Percentiles rank a stretch among this genome's conserved stretches.
Conservation (phyloP, 2,329 filamentous ascomycete genomes). For the Epichloe scottii region DNA sequence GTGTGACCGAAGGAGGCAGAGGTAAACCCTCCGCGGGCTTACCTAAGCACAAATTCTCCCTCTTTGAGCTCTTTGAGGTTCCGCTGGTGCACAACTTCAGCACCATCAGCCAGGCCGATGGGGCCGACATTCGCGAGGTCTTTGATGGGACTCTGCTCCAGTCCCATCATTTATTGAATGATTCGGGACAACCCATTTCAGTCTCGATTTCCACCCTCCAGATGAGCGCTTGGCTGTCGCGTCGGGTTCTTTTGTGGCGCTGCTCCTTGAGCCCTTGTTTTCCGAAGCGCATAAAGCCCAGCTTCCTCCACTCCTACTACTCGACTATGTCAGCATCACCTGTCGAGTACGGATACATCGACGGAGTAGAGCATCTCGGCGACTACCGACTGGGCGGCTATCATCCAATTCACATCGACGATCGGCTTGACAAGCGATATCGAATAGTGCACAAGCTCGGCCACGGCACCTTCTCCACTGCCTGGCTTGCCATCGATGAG, state of each 20-base stretch:
- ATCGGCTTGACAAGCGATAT: conserved; percentile 26
- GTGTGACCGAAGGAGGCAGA: too few relatives aligned
- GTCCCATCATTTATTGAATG: too few relatives aligned
- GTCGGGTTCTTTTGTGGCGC: not conserved
- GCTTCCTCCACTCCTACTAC: conserved; percentile 1
- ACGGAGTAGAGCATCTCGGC: conserved; percentile 13
- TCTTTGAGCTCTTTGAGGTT: too few relatives aligned
- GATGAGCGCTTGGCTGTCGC: not conserved
- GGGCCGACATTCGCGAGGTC: too few relatives aligned
- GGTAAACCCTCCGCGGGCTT: too few relatives aligned
- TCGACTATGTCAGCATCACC: not conserved
- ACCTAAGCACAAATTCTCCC: too few relatives aligned
- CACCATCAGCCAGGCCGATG: too few relatives aligned
- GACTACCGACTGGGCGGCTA: conserved; percentile 15
- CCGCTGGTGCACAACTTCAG: too few relatives aligned
- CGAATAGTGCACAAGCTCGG: conserved; percentile 29
- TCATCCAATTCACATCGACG: conserved; percentile 28
- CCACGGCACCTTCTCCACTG: conserved; percentile 18
- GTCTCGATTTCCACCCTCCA: conserved; percentile 13
- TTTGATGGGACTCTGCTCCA: too few relatives aligned
- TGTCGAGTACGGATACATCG: conserved; percentile 10
- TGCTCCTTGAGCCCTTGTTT: not conserved
- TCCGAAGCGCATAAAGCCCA: not conserved
- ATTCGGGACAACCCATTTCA: too few relatives aligned
- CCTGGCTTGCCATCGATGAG: conserved; percentile 21